Conservation (phyloP, 2,329 filamentous ascomycete genomes). For the Ambrosiella xylebori region DNA sequence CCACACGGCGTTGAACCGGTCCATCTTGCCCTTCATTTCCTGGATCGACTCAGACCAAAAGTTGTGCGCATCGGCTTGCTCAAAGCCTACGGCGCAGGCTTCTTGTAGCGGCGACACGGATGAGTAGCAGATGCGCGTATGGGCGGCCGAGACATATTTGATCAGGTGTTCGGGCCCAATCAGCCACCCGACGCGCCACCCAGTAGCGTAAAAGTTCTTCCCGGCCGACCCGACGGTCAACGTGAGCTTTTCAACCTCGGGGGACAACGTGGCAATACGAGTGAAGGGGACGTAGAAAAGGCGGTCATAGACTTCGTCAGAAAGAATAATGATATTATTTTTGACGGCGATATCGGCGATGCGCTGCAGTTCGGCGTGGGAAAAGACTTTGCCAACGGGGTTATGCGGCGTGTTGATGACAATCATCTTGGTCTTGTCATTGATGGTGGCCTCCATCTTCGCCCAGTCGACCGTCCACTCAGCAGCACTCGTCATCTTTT, state of each 20-base stretch:
- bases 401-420: slow-evolving; percentile 81
- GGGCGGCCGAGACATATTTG: slow-evolving; percentile 78
- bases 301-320: slow-evolving; percentile 85
- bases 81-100: slow-evolving; percentile 83
- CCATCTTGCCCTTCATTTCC: slow-evolving; percentile 83
- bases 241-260: slow-evolving; percentile 73
- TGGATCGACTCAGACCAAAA: slow-evolving; percentile 75
- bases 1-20: slow-evolving; percentile 70
- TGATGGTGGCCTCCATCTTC: slow-evolving; percentile 66
- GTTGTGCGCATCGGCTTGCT: slow-evolving; percentile 64
- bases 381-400: slow-evolving; percentile 91
- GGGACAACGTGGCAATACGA: slow-evolving; percentile 74
- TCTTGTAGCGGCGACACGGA: slow-evolving; percentile 89
- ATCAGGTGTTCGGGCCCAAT: slow-evolving; percentile 80
- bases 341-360: slow-evolving; percentile 85
- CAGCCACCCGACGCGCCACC: slow-evolving; percentile 89
- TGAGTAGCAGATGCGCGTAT: slow-evolving; percentile 92
- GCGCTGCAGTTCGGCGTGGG: slow-evolving; percentile 59
- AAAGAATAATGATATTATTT: slow-evolving; percentile 84
- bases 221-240: slow-evolving; percentile 89
- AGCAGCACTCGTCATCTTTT: slow-evolving; percentile 62
- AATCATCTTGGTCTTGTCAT: slow-evolving; percentile 84
- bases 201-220: slow-evolving; percentile 96
- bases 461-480: slow-evolving; percentile 82
- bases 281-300: slow-evolving; percentile 94